Evolutionary conservation across 2,329 filamentous ascomycete genomes (phyloP), one percentile per base, ranked within the genome.

Genomic region (Tolypocladium album): DNA sequence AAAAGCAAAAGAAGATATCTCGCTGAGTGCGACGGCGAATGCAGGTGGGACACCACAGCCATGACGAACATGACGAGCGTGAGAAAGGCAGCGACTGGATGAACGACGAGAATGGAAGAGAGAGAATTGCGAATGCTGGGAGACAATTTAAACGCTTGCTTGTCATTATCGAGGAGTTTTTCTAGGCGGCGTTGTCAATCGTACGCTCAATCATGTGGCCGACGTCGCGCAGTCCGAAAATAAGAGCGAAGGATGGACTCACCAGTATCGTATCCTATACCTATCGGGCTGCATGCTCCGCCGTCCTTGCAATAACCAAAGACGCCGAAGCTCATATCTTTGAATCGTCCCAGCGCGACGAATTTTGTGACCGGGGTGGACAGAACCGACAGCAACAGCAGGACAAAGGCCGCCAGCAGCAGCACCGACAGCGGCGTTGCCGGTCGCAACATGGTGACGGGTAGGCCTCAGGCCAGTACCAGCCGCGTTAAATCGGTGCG

Each of bases 361-460:
- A 81, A 82, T 70, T 88, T 86, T 71, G 97, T 88, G 66, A 99
- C 86, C 22, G 94, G 94, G 0, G 91, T 92, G 1, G 93, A 96
- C n/a, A 99, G 78, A 45, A 92, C 90, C 55, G 92, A 90, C 45
- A 99, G 80, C 55, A 97, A 79, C 58, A 97, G 82, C 63, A 97
- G 80, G 64, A 81, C 88, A 74, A 99, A 97, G 65, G 93, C 92
- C 69, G 84, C 81, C 64, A 95, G 83, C 69, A 97, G 88, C 72
- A 97, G 78, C 66, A 96, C 79, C 67, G 92, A 87, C 71, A 99
- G 79, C 66, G 94, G 93, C 62, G 94, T 97, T 63, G 94, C 93
- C 63, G 94, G 92, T 70, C 92, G 90, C 73, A 97, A 80, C 85
- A 96, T 90, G 78, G 77, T 86, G 78, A 70, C 67, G 65, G 64